Evolutionary conservation across 345 rosid species (phyloP).

Genomic region (thale cress (Arabidopsis thaliana)): TAIR10.1 NC_003076.8:1768501-1769000

Average conservation of each 20-base stretch:
- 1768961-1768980: conserved; percentile 78
- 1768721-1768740: conserved; percentile 19
- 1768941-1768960: conserved; percentile 63
- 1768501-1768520: conserved; percentile 37
- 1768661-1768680: conserved; percentile 50
- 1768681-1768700: conserved; percentile 59
- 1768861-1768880: conserved; percentile 66
- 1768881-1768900: conserved; percentile 78
- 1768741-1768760: conserved; percentile 42
- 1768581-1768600: conserved; percentile 51
- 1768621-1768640: conserved; percentile 34
- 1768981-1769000: conserved; percentile 53
- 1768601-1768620: conserved; percentile 63
- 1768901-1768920: conserved; percentile 70
- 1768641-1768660: conserved; percentile 56
- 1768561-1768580: conserved; percentile 56
- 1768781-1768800: conserved; percentile 56
- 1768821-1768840: conserved; percentile 62
- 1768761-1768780: conserved; percentile 47
- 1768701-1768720: conserved; percentile 41
- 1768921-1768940: conserved; percentile 61
- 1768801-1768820: conserved; percentile 56
- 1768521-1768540: conserved; percentile 44
- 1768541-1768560: conserved; percentile 50
- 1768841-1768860: conserved; percentile 85